Conservation (phyloP, 768 basidiomycete species). For the Leucocoprinus leucothites region DNA sequence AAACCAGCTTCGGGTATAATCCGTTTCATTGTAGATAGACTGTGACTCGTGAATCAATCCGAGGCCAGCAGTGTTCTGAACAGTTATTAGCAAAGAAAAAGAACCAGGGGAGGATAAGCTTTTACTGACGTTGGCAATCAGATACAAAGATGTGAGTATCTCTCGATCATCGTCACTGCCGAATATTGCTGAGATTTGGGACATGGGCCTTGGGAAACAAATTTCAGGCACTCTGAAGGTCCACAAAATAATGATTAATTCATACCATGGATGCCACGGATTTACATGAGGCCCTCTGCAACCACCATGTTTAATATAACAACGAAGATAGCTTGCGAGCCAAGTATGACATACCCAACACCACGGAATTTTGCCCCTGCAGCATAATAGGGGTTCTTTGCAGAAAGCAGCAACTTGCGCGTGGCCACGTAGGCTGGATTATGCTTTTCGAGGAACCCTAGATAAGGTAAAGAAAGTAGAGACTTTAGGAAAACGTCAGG, state of each 20-base stretch:
- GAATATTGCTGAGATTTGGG: conserved; percentile 70
- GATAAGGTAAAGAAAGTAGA: conserved; percentile 73
- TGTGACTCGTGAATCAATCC: conserved; percentile 80
- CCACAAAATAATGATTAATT: background rate
- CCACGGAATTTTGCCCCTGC: conserved; percentile 64
- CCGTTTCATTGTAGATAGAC: conserved; percentile 51
- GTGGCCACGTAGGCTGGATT: conserved; percentile 65
- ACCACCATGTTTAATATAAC: background rate
- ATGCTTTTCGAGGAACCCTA: conserved; percentile 66
- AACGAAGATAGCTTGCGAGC: background rate
- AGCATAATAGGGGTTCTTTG: conserved; percentile 67
- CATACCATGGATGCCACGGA: conserved; percentile 68
- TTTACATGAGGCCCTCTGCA: conserved; percentile 73
- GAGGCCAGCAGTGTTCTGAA: conserved; percentile 66
- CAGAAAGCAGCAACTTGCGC: conserved; percentile 56
- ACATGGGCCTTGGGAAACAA: conserved; percentile 62
- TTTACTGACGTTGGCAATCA: conserved; percentile 61
- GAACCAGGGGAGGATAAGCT: background rate
- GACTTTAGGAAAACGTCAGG: conserved; percentile 40
- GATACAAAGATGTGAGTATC: conserved; percentile 58
- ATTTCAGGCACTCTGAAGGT: conserved; percentile 2
- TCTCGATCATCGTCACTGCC: conserved; percentile 72
- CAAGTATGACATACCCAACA: conserved; percentile 51
- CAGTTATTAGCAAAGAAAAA: background rate
- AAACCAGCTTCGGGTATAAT: conserved; percentile 75